These are phyloP conservation scores for Geotrichum cucujoidarum DNA, from an alignment of 1,139 yeast species.

Conservation along the genomic window DNA sequence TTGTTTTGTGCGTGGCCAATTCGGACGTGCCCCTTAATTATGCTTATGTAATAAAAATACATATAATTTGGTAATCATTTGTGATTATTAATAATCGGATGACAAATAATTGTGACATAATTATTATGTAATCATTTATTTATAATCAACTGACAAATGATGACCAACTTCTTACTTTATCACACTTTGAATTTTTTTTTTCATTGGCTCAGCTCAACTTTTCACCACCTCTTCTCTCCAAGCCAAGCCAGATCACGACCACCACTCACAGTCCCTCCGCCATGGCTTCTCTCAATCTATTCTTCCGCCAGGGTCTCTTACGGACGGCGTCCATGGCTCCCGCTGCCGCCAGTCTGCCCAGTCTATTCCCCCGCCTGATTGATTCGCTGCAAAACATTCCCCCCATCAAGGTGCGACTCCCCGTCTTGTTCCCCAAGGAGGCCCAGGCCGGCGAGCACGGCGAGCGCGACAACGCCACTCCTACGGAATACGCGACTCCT, in stretches of 20 bases:
- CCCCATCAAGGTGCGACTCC: conserved; percentile 18
- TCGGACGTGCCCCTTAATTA: neutral
- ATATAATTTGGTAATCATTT: neutral
- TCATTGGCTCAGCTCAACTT: conserved; percentile 4
- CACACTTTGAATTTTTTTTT: neutral
- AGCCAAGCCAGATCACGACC: neutral
- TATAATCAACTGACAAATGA: too few relatives aligned
- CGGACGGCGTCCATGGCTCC: neutral
- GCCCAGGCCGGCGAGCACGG: conserved; percentile 12
- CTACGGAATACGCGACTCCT: conserved; percentile 4
- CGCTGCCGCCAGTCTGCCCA: conserved; percentile 18
- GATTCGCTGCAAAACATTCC: conserved; percentile 20
- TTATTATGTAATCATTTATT: too few relatives aligned
- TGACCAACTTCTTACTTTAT: neutral
- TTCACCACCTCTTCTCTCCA: neutral
- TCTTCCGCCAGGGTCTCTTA: conserved; percentile 5
- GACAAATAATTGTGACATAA: neutral
- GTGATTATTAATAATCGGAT: neutral
- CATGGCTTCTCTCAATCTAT: conserved; percentile 8
- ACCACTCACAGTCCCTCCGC: neutral
- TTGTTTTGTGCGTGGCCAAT: too few relatives aligned
- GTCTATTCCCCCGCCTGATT: conserved; percentile 23
- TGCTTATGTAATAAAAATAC: neutral
- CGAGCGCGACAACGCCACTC: conserved; percentile 10
- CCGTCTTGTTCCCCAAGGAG: conserved; percentile 20